Evolutionary conservation across 441 rosid species (phyloP), one percentile per base, ranked within the genome.

Genomic region (Pelargonium myrrhifolium): DNA sequence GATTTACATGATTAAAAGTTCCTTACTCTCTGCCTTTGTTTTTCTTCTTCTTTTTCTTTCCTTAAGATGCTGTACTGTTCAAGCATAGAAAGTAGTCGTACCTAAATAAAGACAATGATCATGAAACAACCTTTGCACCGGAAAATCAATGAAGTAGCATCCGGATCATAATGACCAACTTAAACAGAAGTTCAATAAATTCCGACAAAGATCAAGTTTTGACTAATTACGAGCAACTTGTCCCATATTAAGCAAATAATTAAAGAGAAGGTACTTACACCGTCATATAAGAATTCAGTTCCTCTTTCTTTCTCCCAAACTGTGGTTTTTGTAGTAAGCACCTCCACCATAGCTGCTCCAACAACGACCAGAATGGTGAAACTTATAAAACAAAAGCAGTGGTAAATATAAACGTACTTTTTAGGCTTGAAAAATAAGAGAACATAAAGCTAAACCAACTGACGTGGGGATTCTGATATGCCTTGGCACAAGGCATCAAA

Each of bases 221-320:
- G 15, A 1, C 53, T 11, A 28, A 28, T 28, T 14, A 12, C 17
- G 53, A 47, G 5, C 3, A 12, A 42, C 14, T 8, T 42, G 3
- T 8, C 47, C 47, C 0, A 42, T 1, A 42, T 42, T 42, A 8
- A 42, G 47, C 45, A 10, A 1, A 10, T 24, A 43, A n/a, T 4
- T n/a, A 63, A 37, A 59, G 68, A 8, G 42, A 67, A 65, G 70
- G 71, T 55, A 75, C 97, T 69, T 83, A 94, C 98, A 64, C 98
- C 98, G 79, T 94, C 98, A 47, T 90, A 94, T 58, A 83, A 80
- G 82, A 94, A 94, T 67, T 87, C 86, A 31, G 60, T 71, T 66
- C 85, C 95, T 66, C 90, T 89, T 71, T 94, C 99, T 71, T 82
- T 84, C 78, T 94, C 99, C 99, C 99, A 94, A 60, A 86, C 80